These are phyloP conservation scores for Hypoxylon sp. DNA, from an alignment of 2,329 filamentous ascomycete species.

Conservation along the genomic window DNA sequence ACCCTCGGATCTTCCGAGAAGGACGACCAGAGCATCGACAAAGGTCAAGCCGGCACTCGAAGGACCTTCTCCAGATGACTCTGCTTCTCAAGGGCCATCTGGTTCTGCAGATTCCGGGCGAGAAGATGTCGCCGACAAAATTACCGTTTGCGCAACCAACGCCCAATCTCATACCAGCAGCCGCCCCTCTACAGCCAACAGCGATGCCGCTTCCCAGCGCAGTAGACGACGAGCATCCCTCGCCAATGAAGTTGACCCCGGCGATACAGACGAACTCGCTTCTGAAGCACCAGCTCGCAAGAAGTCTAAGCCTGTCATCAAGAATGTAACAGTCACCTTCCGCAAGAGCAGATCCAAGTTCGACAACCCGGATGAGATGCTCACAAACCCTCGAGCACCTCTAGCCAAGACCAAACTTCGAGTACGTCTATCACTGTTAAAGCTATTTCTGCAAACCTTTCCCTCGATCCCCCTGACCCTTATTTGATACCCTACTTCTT, in stretches of 20 bases:
- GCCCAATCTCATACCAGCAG: slow-evolving; percentile 14
- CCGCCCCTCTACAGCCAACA: slow-evolving; percentile 28
- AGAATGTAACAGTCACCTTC: slow-evolving; percentile 40
- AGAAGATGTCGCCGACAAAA: slow-evolving; percentile 13
- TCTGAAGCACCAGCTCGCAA: slow-evolving; percentile 33
- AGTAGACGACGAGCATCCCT: slow-evolving; percentile 8
- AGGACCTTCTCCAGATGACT: slow-evolving; percentile 23
- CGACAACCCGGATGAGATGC: slow-evolving; percentile 46
- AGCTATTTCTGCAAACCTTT: background rate
- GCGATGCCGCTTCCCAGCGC: background rate
- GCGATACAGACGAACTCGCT: slow-evolving; percentile 32
- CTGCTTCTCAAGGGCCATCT: background rate
- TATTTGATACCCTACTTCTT: background rate
- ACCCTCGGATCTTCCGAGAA: slow-evolving; percentile 6
- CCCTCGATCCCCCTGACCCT: background rate
- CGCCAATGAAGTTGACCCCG: slow-evolving; percentile 27
- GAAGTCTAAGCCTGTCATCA: slow-evolving; percentile 36
- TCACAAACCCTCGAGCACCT: slow-evolving; percentile 48
- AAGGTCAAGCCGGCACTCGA: background rate
- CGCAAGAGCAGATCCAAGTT: slow-evolving; percentile 41
- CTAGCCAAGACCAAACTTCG: slow-evolving; percentile 47
- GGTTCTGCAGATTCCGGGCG: background rate
- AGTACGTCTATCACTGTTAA: slow-evolving; percentile 37
- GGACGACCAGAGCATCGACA: slow-evolving; percentile 19
- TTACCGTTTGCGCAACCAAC: slow-evolving; percentile 18